These are phyloP conservation scores for Phytophthora vignae DNA, from an alignment of 352 stramenopile species.

Conservation along the genomic window DNA sequence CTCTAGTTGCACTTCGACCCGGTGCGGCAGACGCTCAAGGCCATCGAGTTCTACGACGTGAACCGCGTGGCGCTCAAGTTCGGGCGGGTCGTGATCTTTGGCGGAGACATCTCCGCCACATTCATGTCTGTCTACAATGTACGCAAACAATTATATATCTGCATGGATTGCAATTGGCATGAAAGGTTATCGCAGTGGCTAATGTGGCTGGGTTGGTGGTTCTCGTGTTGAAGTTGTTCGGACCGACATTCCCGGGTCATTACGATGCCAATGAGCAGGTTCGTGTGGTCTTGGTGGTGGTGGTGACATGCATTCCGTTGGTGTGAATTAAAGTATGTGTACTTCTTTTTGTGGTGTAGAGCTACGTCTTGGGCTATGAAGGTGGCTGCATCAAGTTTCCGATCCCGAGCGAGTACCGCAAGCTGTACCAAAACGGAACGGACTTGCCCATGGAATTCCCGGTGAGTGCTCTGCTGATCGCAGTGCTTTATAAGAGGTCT, in stretches of 20 bases:
- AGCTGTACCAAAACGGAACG: constrained; percentile 81
- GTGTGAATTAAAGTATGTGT: neutral
- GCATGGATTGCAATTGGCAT: neutral
- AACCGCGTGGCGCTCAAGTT: constrained; percentile 84
- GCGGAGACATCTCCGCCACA: constrained; percentile 75
- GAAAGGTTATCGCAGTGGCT: neutral
- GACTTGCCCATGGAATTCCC: constrained; percentile 86
- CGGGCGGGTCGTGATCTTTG: constrained; percentile 85
- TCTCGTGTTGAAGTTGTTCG: constrained; percentile 66
- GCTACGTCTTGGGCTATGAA: constrained; percentile 79
- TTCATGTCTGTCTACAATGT: constrained; percentile 92
- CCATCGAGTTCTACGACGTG: constrained; percentile 84
- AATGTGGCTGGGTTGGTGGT: neutral
- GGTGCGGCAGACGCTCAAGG: constrained; percentile 69
- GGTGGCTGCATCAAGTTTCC: constrained; percentile 80
- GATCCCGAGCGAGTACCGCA: constrained; percentile 74
- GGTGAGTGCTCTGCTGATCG: constrained; percentile 36
- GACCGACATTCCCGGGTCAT: constrained; percentile 82
- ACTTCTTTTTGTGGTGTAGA: constrained; percentile 36
- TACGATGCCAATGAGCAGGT: constrained; percentile 79
- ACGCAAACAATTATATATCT: constrained; percentile 3
- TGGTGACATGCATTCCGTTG: neutral
- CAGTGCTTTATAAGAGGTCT: neutral
- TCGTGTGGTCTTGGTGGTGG: neutral
- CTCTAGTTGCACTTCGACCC: constrained; percentile 54